phyloP scores from a whole-genome alignment of 805 yeast genomes.

The Candida lessepsii region DNA sequence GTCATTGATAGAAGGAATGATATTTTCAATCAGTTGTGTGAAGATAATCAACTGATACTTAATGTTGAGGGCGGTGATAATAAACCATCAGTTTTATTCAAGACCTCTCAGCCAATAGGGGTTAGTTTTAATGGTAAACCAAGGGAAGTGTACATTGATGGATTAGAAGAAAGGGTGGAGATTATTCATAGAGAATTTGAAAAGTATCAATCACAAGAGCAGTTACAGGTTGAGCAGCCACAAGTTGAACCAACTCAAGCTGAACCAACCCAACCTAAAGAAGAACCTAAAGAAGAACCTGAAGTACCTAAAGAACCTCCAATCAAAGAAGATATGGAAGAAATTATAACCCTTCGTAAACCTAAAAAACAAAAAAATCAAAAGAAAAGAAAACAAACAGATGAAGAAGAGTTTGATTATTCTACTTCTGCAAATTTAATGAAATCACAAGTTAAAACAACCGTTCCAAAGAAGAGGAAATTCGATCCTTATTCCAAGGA shows the following conservation, averaged over 20 bases:
- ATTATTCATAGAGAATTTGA: constrained; percentile 12
- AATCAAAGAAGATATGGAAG: constrained; percentile 20
- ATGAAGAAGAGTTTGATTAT: constrained; percentile 43
- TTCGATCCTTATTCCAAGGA: constrained; percentile 61
- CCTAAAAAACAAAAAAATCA: constrained; percentile 11
- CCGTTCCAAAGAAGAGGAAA: constrained; percentile 23
- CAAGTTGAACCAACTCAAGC: no score
- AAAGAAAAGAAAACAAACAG: constrained; percentile 2
- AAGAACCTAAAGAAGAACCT: neutral
- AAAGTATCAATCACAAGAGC: constrained; percentile 1
- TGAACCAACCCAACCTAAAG: neutral
- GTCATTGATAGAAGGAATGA: constrained; percentile 7
- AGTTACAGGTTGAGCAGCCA: no score
- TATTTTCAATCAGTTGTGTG: constrained; percentile 14
- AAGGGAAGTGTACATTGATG: constrained; percentile 16
- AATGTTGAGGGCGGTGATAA: constrained; percentile 8
- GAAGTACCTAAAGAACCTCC: neutral
- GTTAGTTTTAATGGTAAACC: constrained; percentile 14
- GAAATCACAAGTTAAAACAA: constrained; percentile 14
- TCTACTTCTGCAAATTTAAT: constrained; percentile 43
- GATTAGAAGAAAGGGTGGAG: constrained; percentile 11
- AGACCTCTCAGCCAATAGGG: constrained; percentile 18
- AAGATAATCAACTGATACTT: constrained; percentile 14
- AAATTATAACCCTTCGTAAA: constrained; percentile 40
- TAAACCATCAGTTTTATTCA: constrained; percentile 17